Percentiles rank a stretch among this genome's conserved stretches.
Conservation (phyloP, 2,329 filamentous ascomycete species). For the Alternaria longipes region DNA sequence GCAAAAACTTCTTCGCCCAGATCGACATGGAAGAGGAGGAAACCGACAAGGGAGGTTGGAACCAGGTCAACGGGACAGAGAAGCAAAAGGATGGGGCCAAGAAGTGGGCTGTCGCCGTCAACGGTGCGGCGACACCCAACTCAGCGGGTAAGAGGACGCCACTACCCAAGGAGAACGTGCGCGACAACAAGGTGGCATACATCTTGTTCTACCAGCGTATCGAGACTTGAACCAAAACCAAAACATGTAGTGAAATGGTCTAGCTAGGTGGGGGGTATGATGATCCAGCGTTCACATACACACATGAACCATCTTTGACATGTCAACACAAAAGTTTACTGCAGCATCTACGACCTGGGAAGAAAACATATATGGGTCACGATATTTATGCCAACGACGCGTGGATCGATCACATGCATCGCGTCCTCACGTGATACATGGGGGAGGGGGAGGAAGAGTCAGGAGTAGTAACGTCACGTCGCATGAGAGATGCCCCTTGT, state of each 20-base stretch:
- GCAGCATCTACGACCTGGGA: not conserved
- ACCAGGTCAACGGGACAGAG: constrained; percentile 76
- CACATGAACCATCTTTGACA: constrained; percentile 11
- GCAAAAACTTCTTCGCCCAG: constrained; percentile 78
- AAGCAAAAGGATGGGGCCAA: constrained; percentile 67
- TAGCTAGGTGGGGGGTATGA: constrained; percentile 7
- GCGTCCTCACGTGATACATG: constrained; percentile 5
- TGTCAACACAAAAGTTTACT: constrained; percentile 8
- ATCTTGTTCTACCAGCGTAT: constrained; percentile 93
- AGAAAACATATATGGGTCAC: constrained; percentile 16
- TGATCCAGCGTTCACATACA: not conserved
- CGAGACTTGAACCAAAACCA: constrained; percentile 36
- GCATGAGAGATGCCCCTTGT: too few species aligned
- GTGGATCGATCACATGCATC: constrained; percentile 1
- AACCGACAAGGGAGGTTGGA: constrained; percentile 78
- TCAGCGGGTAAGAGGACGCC: constrained; percentile 62
- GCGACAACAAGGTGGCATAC: constrained; percentile 97
- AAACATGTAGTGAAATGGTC: not conserved
- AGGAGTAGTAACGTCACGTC: constrained; percentile 17
- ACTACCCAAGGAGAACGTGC: constrained; percentile 65
- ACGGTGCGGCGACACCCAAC: constrained; percentile 67
- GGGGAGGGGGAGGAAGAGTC: not conserved
- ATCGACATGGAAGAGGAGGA: constrained; percentile 67
- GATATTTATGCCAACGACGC: not conserved
- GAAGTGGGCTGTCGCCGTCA: constrained; percentile 70